Evolutionary conservation across 2,329 filamentous ascomycete genomes (phyloP).

Genomic region (Parascedosporium putredinis): DNA sequence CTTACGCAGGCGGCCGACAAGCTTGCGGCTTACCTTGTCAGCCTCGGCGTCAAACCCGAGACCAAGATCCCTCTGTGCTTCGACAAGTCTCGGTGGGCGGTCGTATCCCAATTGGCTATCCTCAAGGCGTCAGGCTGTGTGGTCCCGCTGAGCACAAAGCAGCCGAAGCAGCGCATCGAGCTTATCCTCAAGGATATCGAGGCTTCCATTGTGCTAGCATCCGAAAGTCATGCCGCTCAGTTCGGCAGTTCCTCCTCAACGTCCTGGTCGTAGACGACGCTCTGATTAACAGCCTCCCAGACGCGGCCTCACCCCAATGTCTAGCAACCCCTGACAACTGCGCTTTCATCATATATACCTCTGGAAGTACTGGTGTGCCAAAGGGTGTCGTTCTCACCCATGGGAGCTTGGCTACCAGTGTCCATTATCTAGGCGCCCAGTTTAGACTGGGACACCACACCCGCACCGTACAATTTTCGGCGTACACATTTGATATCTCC

Average conservation of each 20-base stretch:
- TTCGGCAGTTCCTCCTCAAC: conserved; percentile 9
- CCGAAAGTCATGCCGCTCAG: no score
- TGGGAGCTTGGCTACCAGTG: not conserved
- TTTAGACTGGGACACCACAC: conserved; percentile 16
- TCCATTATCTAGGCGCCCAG: not conserved
- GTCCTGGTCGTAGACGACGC: conserved; percentile 15
- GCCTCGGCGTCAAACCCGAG: conserved; percentile 18
- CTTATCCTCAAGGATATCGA: conserved; percentile 28
- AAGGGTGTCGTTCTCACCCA: conserved; percentile 16
- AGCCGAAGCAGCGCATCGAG: conserved; percentile 27
- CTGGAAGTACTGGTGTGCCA: conserved; percentile 17
- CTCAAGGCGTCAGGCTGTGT: conserved; percentile 17
- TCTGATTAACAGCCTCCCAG: conserved; percentile 29
- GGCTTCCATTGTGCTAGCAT: no score
- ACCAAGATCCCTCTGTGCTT: conserved; percentile 18
- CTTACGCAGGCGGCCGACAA: conserved; percentile 14
- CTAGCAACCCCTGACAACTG: not conserved
- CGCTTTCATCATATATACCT: conserved; percentile 22
- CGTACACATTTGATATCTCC: conserved; percentile 45
- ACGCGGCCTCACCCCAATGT: conserved; percentile 16
- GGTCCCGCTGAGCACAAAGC: conserved; percentile 14
- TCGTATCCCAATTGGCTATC: conserved; percentile 15
- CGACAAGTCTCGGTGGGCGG: conserved; percentile 18
- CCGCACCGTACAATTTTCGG: conserved; percentile 35
- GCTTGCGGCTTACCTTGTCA: conserved; percentile 11